Evolutionary conservation across 1,284 basidiomycete species (phyloP).

Genomic region (Austropuccinia psidii): DNA sequence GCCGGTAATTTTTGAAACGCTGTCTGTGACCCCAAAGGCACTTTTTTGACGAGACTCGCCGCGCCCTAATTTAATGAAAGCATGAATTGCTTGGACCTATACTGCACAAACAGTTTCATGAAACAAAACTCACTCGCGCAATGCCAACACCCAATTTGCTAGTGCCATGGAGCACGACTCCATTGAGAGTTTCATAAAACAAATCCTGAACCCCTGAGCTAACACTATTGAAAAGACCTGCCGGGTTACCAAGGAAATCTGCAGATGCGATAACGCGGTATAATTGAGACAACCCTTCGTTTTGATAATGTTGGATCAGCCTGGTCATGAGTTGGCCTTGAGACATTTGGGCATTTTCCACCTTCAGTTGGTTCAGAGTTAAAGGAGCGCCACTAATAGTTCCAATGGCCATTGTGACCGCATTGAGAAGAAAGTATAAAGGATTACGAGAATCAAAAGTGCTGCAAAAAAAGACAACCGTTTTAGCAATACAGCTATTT

Average conservation of each 20-base stretch:
- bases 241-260: slow-evolving; percentile 76
- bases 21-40: slow-evolving; percentile 91
- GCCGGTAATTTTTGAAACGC: slow-evolving; percentile 92
- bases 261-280: slow-evolving; percentile 95
- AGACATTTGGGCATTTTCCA: slow-evolving; percentile 88
- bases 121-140: slow-evolving; percentile 61
- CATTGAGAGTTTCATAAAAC: slow-evolving; percentile 98
- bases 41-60: slow-evolving; percentile 97
- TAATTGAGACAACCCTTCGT: slow-evolving; percentile 86
- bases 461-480: slow-evolving; percentile 4
- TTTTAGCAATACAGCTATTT: background rate
- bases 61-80: slow-evolving; percentile 73
- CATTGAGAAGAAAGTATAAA: slow-evolving; percentile 85
- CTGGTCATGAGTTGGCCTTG: slow-evolving; percentile 74
- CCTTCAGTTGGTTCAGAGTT: slow-evolving; percentile 84
- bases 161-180: slow-evolving; percentile 94
- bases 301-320: slow-evolving; percentile 84
- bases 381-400: slow-evolving; percentile 97
- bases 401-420: slow-evolving; percentile 91
- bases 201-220: slow-evolving; percentile 98
- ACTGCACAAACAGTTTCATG: background rate
- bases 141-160: slow-evolving; percentile 94
- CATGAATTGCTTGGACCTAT: slow-evolving; percentile 21
- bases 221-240: slow-evolving; percentile 96
- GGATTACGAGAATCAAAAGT: slow-evolving; percentile 82